Conservation (phyloP, 1,284 basidiomycete species). For the Prillingera fragicola region DNA sequence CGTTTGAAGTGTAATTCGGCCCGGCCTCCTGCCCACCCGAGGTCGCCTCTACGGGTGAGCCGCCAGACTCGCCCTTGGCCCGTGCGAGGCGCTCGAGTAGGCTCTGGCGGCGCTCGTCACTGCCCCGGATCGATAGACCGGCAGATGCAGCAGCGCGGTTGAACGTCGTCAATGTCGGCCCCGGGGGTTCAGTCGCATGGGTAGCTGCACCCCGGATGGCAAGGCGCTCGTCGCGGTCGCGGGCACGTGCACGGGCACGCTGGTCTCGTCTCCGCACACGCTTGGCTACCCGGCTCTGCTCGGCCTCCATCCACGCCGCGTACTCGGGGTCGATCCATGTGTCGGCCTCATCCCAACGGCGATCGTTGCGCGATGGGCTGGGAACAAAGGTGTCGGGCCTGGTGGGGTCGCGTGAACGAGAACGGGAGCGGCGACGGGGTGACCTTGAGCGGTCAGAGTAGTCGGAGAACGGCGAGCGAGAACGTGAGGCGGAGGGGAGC, state of each 20-base stretch:
- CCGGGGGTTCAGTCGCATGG: no score
- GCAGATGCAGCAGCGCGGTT: slow-evolving; percentile 7
- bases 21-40: not conserved
- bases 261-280: not conserved
- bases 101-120: slow-evolving; percentile 12
- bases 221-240: not conserved
- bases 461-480: slow-evolving; percentile 8
- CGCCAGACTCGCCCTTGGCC: slow-evolving; percentile 1
- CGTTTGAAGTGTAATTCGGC: not conserved
- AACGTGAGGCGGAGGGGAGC: slow-evolving; percentile 9
- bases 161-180: no score
- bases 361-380: slow-evolving; percentile 17
- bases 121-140: slow-evolving; percentile 13
- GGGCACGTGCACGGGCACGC: not conserved
- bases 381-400: slow-evolving; percentile 28
- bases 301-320: no score
- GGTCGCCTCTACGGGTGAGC: not conserved
- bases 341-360: slow-evolving; percentile 39
- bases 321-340: slow-evolving; percentile 42
- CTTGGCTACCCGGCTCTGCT: not conserved
- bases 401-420: slow-evolving; percentile 17
- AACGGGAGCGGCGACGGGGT: slow-evolving; percentile 16
- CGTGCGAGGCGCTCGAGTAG: slow-evolving; percentile 14
- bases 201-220: no score
- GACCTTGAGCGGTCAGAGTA: no score